Percentiles rank a stretch among this genome's conserved stretches.
phyloP scores from a whole-genome alignment of 2,329 filamentous ascomycete genomes.

The Ceratocystis destructans region DNA sequence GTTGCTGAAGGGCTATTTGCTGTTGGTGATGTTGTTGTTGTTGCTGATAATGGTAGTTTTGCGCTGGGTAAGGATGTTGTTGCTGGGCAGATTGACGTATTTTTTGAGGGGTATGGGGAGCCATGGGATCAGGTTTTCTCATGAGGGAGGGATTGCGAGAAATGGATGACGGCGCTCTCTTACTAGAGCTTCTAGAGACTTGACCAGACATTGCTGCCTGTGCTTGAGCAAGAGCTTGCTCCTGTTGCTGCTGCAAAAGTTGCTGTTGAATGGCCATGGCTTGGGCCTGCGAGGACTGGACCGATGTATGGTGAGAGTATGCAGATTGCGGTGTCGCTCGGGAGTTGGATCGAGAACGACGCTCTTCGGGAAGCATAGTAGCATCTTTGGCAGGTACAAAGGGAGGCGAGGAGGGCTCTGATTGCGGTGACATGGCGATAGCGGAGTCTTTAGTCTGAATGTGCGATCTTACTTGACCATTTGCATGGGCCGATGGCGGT shows the following conservation, averaged over 20 bases:
- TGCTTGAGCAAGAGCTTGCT: conserved; percentile 66
- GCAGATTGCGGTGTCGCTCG: conserved; percentile 39
- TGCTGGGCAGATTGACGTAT: conserved; percentile 11
- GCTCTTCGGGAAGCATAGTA: conserved; percentile 51
- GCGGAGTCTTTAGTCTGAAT: conserved; percentile 48
- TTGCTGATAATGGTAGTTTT: conserved; percentile 18
- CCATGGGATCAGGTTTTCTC: conserved; percentile 23
- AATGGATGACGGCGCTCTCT: conserved; percentile 40
- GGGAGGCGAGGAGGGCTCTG: conserved; percentile 39
- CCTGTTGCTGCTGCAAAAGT: conserved; percentile 66
- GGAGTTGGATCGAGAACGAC: conserved; percentile 56
- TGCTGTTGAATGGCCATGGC: conserved; percentile 36
- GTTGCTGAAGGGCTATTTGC: conserved; percentile 20
- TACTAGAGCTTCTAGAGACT: conserved; percentile 59
- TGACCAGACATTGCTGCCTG: conserved; percentile 64
- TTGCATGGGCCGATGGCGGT: conserved; percentile 51
- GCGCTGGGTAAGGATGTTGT: conserved; percentile 13
- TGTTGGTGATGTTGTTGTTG: conserved; percentile 18
- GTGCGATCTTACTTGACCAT: conserved; percentile 36
- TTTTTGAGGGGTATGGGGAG: conserved; percentile 8
- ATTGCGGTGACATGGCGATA: conserved; percentile 45
- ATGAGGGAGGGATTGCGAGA: conserved; percentile 34
- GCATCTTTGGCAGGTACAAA: conserved; percentile 40
- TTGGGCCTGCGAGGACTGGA: conserved; percentile 27
- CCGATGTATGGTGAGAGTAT: conserved; percentile 27